Evolutionary conservation across 306 rosid species (phyloP).

Genomic region (Coriaria nepalensis): DNA sequence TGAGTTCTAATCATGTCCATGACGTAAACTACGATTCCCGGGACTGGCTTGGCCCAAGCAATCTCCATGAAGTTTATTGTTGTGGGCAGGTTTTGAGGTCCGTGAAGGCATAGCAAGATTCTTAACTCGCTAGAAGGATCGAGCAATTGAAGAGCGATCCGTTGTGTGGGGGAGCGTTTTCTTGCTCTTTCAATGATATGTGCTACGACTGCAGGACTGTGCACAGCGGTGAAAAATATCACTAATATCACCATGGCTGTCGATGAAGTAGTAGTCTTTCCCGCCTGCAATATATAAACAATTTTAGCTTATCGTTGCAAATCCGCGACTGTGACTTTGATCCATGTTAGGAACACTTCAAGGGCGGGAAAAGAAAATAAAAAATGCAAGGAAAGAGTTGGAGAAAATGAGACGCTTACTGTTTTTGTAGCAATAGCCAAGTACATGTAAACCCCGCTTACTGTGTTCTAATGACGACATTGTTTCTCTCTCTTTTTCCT

Average conservation of each 20-base stretch:
- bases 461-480: background rate
- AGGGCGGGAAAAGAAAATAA: background rate
- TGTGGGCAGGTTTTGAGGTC: constrained; percentile 41
- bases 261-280: constrained; percentile 21
- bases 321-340: background rate
- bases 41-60: constrained; percentile 42
- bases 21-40: constrained; percentile 50
- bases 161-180: constrained; percentile 48
- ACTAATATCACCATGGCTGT: constrained; percentile 43
- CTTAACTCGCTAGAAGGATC: constrained; percentile 48
- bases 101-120: constrained; percentile 57
- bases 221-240: constrained; percentile 52
- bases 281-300: constrained; percentile 22
- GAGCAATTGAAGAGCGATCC: constrained; percentile 59
- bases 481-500: constrained; percentile 13
- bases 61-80: constrained; percentile 75
- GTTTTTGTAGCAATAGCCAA: constrained; percentile 54
- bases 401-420: constrained; percentile 32
- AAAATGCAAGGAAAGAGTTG: constrained; percentile 8
- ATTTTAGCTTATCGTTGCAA: too few relatives aligned
- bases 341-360: constrained; percentile 1
- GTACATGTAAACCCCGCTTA: too few relatives aligned
- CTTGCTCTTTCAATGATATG: constrained; percentile 73
- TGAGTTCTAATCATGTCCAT: constrained; percentile 77
- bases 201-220: constrained; percentile 53